Conservation (phyloP, 2,329 filamentous ascomycete species). For the Emmonsia crescens region DNA sequence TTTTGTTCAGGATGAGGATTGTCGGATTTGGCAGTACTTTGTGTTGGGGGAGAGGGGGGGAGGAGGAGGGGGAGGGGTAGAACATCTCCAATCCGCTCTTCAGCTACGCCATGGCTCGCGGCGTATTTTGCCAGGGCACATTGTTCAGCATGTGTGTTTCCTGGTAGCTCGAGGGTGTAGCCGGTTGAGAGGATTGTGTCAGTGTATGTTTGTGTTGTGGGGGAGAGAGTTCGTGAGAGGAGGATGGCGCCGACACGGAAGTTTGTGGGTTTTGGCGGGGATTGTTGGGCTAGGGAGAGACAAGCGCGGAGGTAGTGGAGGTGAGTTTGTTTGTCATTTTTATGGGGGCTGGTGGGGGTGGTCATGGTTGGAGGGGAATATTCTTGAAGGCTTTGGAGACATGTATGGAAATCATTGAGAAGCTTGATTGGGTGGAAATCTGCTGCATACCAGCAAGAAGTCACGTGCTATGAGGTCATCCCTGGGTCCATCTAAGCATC, state of each 20-base stretch:
- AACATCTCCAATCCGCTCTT: constrained; percentile 33
- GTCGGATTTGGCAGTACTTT: too few species aligned
- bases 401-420: too few species aligned
- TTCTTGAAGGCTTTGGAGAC: not conserved
- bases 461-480: too few species aligned
- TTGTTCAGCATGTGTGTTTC: constrained; percentile 96
- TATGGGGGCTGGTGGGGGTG: constrained; percentile 15
- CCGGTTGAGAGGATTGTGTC: constrained; percentile 62
- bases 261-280: constrained; percentile 79
- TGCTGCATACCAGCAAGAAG: too few species aligned
- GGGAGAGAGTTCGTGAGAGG: constrained; percentile 32
- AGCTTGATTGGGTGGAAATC: too few species aligned
- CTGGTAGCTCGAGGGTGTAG: constrained; percentile 79
- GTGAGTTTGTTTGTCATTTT: constrained; percentile 17
- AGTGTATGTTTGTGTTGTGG: constrained; percentile 15
- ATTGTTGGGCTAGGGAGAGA: constrained; percentile 63
- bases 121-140: constrained; percentile 67
- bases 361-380: constrained; percentile 4
- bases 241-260: constrained; percentile 93
- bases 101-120: constrained; percentile 22
- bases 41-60: not conserved
- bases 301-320: constrained; percentile 56
- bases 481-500: too few species aligned
- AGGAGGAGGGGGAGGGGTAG: not conserved
- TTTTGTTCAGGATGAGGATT: too few species aligned